A percentile compares a stretch with the other conserved stretches of the same genome.
Evolutionary conservation across 305 asterid species (phyloP).

Genomic region (Solanum hybrid): DNA sequence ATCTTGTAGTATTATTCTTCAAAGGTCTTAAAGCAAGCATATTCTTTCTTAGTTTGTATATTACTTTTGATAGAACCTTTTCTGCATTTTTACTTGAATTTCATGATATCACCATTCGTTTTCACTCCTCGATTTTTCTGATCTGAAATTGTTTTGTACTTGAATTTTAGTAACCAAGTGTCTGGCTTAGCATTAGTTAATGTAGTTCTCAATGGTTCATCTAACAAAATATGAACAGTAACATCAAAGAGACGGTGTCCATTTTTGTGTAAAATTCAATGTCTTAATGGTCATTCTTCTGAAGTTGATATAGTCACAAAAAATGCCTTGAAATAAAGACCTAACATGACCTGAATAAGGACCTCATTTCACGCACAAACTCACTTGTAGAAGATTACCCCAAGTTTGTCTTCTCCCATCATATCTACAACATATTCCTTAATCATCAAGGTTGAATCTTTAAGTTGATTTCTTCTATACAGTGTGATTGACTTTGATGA

Average conservation of each 20-base stretch:
- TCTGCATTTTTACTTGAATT: neutral
- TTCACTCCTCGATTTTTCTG: neutral
- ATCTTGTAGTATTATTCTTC: neutral
- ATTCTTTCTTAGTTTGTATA: neutral
- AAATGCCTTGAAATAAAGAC: too few species aligned
- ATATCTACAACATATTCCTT: too few species aligned
- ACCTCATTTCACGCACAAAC: too few species aligned
- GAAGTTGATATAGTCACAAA: neutral
- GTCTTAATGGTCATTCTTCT: neutral
- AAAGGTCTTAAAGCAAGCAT: neutral
- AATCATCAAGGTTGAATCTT: too few species aligned
- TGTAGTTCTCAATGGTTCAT: neutral
- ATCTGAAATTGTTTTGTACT: neutral
- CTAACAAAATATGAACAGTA: neutral
- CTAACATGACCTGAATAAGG: neutral
- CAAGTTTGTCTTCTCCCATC: too few species aligned
- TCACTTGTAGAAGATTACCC: too few species aligned
- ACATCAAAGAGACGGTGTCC: neutral
- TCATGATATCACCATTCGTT: neutral
- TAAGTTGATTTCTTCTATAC: too few species aligned
- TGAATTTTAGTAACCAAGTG: neutral
- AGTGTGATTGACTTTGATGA: too few species aligned
- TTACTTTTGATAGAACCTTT: neutral
- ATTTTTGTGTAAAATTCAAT: neutral
- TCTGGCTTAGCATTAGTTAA: neutral